Evolutionary conservation across 352 stramenopile species (phyloP), one percentile per base, ranked within the genome.

Genomic region (Phytophthora parvispora): DNA sequence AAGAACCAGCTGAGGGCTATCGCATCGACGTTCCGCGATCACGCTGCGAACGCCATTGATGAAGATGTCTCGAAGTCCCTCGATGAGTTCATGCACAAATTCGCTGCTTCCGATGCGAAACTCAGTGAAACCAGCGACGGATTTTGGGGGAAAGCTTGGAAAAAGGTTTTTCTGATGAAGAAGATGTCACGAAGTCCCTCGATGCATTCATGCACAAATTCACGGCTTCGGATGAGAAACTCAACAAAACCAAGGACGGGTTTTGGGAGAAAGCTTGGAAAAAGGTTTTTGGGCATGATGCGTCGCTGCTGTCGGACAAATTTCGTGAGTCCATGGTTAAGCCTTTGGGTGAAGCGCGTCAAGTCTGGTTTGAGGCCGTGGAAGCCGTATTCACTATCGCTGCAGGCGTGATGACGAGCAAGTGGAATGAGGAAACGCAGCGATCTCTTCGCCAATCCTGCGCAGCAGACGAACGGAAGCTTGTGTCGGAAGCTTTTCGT

Each of bases 1-100:
- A 80, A 74, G n/a, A 75, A 76, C 3, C 64, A 76, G 3, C 62
- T 80, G 3, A 74, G 78, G 49, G 4, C 22, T 15, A 42, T 81
- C 2, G 62, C 72, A 28, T 61, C 49, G 5, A 47, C 6, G 7
- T 83, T 78, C 28, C 48, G 53, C 16, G 34, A 67, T 12, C 34
- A 59, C 9, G 5, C 56, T 20, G 32, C 12, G 12, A 38, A 28
- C 8, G 38, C 22, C 20, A 20, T n/a, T 22, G 42, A 18, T 10
- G 5, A 32, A 18, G 36, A 63, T 4, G 18, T 25, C 22, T 27
- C n/a, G 13, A 12, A 72, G 36, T 10, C 13, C 5, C 32, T 82
- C 4, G 48, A 47, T n/a, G 34, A 22, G 24, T 64, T 75, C 13
- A 40, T 77, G 7, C 13, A 31, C 7, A 52, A 80, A 5, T 61